These are phyloP conservation scores for Hanseniaspora mollemarum DNA, from an alignment of 805 yeast species.

Conservation along the genomic window DNA sequence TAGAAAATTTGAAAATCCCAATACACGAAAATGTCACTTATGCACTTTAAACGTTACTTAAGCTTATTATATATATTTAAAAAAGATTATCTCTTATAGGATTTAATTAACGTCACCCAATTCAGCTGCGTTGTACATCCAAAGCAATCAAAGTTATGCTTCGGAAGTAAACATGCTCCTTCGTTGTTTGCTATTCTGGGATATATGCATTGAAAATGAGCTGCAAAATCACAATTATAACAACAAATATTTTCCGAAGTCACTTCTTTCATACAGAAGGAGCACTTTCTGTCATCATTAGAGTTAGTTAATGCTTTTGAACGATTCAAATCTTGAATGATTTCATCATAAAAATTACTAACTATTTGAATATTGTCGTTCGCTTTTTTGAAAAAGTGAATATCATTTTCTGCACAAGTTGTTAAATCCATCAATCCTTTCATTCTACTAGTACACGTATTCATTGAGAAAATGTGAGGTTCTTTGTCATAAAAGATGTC, in stretches of 20 bases:
- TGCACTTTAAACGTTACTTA: constrained; percentile 24
- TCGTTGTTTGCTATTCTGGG: constrained; percentile 13
- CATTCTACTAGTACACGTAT: neutral
- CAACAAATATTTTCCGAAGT: constrained; percentile 23
- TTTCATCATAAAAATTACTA: constrained; percentile 22
- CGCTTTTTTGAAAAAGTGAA: constrained; percentile 12
- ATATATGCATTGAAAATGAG: constrained; percentile 36
- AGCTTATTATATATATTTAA: neutral
- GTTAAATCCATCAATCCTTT: constrained; percentile 22
- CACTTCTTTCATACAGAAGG: neutral
- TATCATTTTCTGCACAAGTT: constrained; percentile 15
- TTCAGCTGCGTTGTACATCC: constrained; percentile 22
- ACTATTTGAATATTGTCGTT: constrained; percentile 25
- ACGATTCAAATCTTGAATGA: neutral
- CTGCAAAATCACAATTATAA: constrained; percentile 27
- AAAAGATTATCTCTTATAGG: constrained; percentile 20
- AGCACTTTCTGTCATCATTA: neutral
- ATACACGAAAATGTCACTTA: constrained; percentile 39
- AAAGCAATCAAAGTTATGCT: constrained; percentile 25
- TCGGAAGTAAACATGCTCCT: constrained; percentile 24
- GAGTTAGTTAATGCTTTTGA: neutral
- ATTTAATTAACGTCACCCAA: constrained; percentile 27
- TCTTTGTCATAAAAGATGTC: constrained; percentile 16
- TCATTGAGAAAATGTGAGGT: neutral
- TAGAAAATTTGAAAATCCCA: constrained; percentile 43